phyloP scores from a whole-genome alignment of 164 flowering plant species.

The Magnolia kwangsiensis region DNA sequence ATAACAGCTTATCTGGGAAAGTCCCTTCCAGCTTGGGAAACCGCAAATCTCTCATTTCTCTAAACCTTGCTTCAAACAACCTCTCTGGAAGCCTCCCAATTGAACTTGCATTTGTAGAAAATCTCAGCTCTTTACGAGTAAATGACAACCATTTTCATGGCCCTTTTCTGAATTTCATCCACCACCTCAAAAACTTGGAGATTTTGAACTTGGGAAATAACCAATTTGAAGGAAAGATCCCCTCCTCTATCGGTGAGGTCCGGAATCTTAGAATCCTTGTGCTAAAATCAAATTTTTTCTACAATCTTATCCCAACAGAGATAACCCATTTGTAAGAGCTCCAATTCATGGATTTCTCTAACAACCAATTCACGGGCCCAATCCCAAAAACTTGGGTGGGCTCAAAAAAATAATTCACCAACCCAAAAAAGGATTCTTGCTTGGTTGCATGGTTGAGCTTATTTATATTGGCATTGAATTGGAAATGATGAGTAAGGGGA shows the following conservation, averaged over 20 bases:
- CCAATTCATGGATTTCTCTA: slow-evolving; percentile 16
- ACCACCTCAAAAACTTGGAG: not conserved
- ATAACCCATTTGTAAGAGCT: not conserved
- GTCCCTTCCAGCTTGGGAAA: slow-evolving; percentile 10
- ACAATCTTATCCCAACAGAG: not conserved
- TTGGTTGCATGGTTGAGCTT: not conserved
- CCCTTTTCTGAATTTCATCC: slow-evolving; percentile 6
- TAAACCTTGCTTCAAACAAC: slow-evolving; percentile 13
- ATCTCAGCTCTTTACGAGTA: not conserved
- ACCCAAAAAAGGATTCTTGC: not conserved
- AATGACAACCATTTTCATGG: slow-evolving; percentile 11
- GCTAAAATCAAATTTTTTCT: not conserved
- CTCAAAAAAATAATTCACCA: not conserved
- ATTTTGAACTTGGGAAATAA: slow-evolving; percentile 9
- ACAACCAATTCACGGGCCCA: slow-evolving; percentile 15
- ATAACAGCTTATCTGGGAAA: not conserved
- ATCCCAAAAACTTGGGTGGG: slow-evolving; percentile 4
- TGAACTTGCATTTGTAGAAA: slow-evolving; percentile 5
- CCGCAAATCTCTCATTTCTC: slow-evolving; percentile 14
- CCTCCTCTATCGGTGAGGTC: not conserved
- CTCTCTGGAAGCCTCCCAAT: slow-evolving; percentile 12
- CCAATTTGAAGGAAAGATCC: slow-evolving; percentile 1
- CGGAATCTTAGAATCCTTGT: not conserved
- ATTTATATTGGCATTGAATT: slow-evolving; percentile 6
- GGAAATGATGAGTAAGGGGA: slow-evolving; percentile 17